Evolutionary conservation across 1,284 basidiomycete genomes (phyloP).

Genomic region (Austroboletus niveus): DNA sequence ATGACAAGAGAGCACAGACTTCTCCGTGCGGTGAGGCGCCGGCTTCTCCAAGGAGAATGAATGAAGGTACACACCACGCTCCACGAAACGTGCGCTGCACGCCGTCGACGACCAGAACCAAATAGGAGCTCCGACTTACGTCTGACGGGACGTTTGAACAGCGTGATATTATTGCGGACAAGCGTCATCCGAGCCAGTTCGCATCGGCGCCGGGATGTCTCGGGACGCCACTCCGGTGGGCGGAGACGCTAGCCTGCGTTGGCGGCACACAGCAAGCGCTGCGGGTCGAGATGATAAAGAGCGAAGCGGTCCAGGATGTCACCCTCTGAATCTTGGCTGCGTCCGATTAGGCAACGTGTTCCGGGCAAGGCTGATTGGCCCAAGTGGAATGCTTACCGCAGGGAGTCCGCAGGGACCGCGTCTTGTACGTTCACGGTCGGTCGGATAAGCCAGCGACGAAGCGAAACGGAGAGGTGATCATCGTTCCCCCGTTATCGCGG

Average conservation of each 20-base stretch:
- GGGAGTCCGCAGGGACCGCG: background rate
- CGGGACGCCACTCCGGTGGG: background rate
- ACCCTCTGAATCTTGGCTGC: too few species aligned
- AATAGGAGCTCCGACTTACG: constrained; percentile 13
- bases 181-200: background rate
- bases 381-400: background rate
- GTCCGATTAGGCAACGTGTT: constrained; percentile 9
- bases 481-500: background rate
- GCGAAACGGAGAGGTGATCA: constrained; percentile 1
- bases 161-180: background rate
- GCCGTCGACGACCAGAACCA: background rate
- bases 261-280: too few species aligned
- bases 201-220: background rate
- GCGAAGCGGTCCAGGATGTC: too few species aligned
- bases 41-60: constrained; percentile 1
- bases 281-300: too few species aligned
- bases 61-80: background rate
- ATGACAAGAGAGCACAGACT: background rate
- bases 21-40: background rate
- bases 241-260: too few species aligned
- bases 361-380: constrained; percentile 1
- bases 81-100: constrained; percentile 3
- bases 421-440: background rate
- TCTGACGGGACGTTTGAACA: background rate
- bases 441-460: background rate